Evolutionary conservation across 1,284 basidiomycete genomes (phyloP).

Genomic region (Irpex sp.): DNA sequence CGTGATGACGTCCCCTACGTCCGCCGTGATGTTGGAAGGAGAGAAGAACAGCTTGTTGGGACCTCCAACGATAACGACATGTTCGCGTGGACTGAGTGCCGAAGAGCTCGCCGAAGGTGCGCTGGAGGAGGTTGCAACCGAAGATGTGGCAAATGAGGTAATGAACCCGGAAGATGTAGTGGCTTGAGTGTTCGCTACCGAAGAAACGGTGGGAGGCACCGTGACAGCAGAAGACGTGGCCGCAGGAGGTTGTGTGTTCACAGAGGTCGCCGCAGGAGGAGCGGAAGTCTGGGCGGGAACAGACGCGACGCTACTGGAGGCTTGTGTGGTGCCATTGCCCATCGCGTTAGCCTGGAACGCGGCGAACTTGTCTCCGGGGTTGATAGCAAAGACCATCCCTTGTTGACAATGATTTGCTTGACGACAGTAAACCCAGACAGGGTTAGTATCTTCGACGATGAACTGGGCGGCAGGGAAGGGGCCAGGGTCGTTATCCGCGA

Average conservation of each 20-base stretch:
- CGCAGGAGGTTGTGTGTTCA: constrained; percentile 20
- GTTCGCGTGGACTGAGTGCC: constrained; percentile 28
- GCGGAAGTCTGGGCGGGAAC: constrained; percentile 23
- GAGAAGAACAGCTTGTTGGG: constrained; percentile 38
- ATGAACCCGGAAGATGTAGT: no score
- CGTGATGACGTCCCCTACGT: constrained; percentile 55
- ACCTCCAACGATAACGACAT: constrained; percentile 50
- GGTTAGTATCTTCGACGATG: constrained; percentile 40
- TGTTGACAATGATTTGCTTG: constrained; percentile 43
- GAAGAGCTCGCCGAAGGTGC: neutral
- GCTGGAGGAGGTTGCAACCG: neutral
- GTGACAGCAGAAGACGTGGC: constrained; percentile 26
- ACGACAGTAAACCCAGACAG: constrained; percentile 58
- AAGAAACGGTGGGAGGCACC: neutral
- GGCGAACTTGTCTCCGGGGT: constrained; percentile 48
- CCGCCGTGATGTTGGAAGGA: constrained; percentile 55
- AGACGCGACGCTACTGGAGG: constrained; percentile 19
- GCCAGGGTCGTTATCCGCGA: constrained; percentile 40
- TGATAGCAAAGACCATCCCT: constrained; percentile 66
- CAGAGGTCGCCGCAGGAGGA: constrained; percentile 13
- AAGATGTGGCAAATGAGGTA: neutral
- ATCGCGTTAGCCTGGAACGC: constrained; percentile 51
- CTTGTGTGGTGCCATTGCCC: constrained; percentile 23
- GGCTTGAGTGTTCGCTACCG: no score
- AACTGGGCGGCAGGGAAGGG: constrained; percentile 44